Base-by-base conservation (phyloP, 805 yeast genomes). In the Isabelozyma gotoi region DNA sequence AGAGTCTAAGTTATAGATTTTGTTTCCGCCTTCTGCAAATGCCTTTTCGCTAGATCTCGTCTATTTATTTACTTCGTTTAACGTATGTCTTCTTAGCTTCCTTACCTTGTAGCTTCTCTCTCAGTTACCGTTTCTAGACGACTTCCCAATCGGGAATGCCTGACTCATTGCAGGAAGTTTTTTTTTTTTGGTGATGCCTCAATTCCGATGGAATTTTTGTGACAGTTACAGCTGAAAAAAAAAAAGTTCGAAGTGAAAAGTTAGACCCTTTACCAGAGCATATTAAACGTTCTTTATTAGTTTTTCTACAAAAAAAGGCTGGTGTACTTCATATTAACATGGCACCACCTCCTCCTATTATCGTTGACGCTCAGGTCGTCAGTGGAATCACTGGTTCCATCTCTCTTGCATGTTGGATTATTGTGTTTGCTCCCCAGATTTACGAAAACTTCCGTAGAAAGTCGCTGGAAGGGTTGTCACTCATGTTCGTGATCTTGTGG, bases 401-500 rank as follows among this genome's bases (percentile, higher is more conserved):
- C 29, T 92, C 98, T 15, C 80, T 92, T 38, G 96, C 97, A 12
- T 94, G 97, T 63, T 92, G 99, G 99, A 85, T 94, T 46, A 91
- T 94, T 39, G 99, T 92, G 14, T 92, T 94, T 73, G 95, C 96
- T 32, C 98, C 98, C 8, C 98, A 92, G 61, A 85, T 94, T 36
- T 91, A 89, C 63, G 97, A 94, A 60, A 92, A 91, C 52, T 90
- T 88, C 58, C 75, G 77, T 47, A 72, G 98, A 57, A 84, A 88
- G 62, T 82, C 90, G 29, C 82, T 96, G 5, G 97, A 94, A 43
- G 97, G 98, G 5, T 75, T 94, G 15, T 90, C 97, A 6, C 65
- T 91, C 33, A 71, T 87, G 49, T 94, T 94, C 64, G 88, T 94
- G 16, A 77, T 89, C 6, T 73, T 94, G 19, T 94, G 99, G 99